A percentile compares a stretch with the other conserved stretches of the same genome.
Conservation (phyloP, 2,329 filamentous ascomycete genomes). For the Aspergillus latus region DNA sequence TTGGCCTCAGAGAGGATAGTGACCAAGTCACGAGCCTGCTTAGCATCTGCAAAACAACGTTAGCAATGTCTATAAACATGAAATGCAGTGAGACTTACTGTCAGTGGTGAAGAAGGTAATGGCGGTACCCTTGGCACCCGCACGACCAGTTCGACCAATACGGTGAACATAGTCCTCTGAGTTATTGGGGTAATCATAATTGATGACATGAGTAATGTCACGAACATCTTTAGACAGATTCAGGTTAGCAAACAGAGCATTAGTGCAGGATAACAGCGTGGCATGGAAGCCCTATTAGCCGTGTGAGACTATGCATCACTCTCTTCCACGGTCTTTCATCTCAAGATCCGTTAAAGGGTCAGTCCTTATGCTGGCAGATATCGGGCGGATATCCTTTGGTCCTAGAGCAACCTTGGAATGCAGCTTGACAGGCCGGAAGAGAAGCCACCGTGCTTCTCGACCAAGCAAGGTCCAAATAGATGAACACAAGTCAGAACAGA, state of each 20-base stretch:
- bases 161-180: conserved; percentile 70
- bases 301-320: conserved; percentile 62
- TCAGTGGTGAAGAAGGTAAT: conserved; percentile 99
- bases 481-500: conserved; percentile 61
- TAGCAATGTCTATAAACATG: conserved; percentile 19
- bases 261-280: conserved; percentile 43
- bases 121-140: conserved; percentile 87
- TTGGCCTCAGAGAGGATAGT: conserved; percentile 92
- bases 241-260: conserved; percentile 74
- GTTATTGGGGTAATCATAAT: conserved; percentile 99
- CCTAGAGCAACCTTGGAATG: conserved; percentile 68
- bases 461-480: conserved; percentile 57
- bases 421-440: conserved; percentile 64
- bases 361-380: conserved; percentile 57
- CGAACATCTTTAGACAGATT: conserved; percentile 85
- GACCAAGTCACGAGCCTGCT: conserved; percentile 96
- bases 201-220: conserved; percentile 99
- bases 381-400: conserved; percentile 62
- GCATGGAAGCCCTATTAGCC: conserved; percentile 55
- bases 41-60: conserved; percentile 61
- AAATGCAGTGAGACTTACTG: conserved; percentile 65
- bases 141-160: conserved; percentile 68
- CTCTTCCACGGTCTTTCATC: conserved; percentile 54
- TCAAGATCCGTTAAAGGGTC: conserved; percentile 43
- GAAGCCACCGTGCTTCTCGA: conserved; percentile 74